These are phyloP conservation scores for Wickerhamomyces ciferrii DNA, from an alignment of 805 yeast species.

Conservation along the genomic window DNA sequence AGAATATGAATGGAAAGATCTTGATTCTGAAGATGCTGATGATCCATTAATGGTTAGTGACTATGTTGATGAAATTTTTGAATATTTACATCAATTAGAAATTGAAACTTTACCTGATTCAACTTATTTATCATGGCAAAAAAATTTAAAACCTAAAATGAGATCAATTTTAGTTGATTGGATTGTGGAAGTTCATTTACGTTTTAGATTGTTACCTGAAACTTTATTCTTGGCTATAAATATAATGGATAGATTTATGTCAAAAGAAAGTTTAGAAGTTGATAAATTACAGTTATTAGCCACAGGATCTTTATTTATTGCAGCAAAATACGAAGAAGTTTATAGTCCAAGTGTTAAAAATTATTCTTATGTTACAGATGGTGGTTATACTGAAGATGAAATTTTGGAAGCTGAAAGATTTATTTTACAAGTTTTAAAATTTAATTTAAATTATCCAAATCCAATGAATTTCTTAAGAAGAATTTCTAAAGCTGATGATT, in stretches of 20 bases:
- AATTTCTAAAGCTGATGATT: constrained; percentile 86
- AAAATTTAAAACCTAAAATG: constrained; percentile 72
- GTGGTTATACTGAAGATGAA: constrained; percentile 75
- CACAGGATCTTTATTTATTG: constrained; percentile 79
- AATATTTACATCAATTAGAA: constrained; percentile 67
- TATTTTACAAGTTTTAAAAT: constrained; percentile 65
- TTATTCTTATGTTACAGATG: constrained; percentile 85
- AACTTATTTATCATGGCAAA: constrained; percentile 60
- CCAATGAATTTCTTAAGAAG: constrained; percentile 88
- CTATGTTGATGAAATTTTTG: constrained; percentile 82
- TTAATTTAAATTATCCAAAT: constrained; percentile 78
- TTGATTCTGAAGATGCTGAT: constrained; percentile 63
- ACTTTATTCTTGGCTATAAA: constrained; percentile 80
- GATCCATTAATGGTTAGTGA: constrained; percentile 90
- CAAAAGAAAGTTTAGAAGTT: constrained; percentile 66
- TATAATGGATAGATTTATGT: constrained; percentile 82
- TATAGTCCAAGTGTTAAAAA: constrained; percentile 80
- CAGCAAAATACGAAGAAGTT: constrained; percentile 93
- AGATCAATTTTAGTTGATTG: constrained; percentile 89
- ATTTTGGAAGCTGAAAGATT: constrained; percentile 80
- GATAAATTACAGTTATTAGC: constrained; percentile 82
- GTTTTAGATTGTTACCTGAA: constrained; percentile 81
- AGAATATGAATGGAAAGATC: constrained; percentile 33
- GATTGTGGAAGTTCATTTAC: constrained; percentile 84
- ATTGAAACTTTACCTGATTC: constrained; percentile 62